These are phyloP conservation scores for Bipolaris victoriae DNA, from an alignment of 2,329 filamentous ascomycete genomes.

Conservation along the genomic window DNA sequence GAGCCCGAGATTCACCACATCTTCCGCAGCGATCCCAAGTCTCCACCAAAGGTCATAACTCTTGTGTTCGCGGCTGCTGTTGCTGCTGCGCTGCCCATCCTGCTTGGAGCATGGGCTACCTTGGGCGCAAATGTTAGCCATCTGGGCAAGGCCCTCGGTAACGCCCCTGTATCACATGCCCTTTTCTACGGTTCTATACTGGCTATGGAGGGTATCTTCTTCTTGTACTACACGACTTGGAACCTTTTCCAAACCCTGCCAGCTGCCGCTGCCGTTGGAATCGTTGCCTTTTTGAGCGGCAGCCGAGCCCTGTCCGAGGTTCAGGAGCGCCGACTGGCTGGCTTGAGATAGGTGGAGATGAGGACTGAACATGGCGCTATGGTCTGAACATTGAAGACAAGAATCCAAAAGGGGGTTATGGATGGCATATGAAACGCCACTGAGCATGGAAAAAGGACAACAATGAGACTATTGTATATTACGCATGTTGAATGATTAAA, in stretches of 20 bases:
- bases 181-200: constrained; percentile 88
- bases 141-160: constrained; percentile 73
- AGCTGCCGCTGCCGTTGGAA: constrained; percentile 69
- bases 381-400: neutral
- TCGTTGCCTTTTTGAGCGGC: constrained; percentile 82
- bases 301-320: constrained; percentile 92
- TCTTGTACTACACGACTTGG: constrained; percentile 92
- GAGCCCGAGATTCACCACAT: constrained; percentile 86
- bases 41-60: constrained; percentile 79
- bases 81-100: constrained; percentile 71
- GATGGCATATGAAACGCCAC: neutral
- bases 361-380: neutral
- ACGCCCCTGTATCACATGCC: constrained; percentile 79
- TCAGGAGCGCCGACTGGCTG: constrained; percentile 82
- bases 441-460: neutral
- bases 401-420: neutral
- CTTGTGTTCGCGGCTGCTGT: constrained; percentile 77
- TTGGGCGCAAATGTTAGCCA: constrained; percentile 86
- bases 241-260: constrained; percentile 90
- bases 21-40: constrained; percentile 80
- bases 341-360: constrained; percentile 58
- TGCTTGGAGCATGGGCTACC: constrained; percentile 75
- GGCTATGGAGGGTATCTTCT: constrained; percentile 89
- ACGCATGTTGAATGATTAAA: neutral
- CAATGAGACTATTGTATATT: neutral